Evolutionary conservation across 352 stramenopile genomes (phyloP).

Genomic region (Phytophthora vignae): DNA sequence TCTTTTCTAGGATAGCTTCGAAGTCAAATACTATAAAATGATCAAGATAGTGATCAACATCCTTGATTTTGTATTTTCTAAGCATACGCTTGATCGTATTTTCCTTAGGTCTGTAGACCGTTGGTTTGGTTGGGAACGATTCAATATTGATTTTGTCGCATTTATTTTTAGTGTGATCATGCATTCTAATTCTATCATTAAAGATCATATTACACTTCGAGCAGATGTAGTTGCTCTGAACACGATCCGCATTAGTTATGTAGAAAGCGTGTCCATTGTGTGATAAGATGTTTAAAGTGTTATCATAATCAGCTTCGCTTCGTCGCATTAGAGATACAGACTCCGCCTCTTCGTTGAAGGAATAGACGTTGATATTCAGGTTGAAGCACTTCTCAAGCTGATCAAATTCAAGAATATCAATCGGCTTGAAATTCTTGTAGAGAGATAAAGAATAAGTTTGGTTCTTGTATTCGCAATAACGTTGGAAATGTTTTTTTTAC

Average conservation of each 20-base stretch:
- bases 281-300: constrained; percentile 12
- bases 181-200: constrained; percentile 12
- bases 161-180: constrained; percentile 30
- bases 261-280: constrained; percentile 38
- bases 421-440: constrained; percentile 16
- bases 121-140: constrained; percentile 18
- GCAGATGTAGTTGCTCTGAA: constrained; percentile 23
- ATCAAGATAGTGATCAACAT: constrained; percentile 24
- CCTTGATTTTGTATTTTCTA: constrained; percentile 11
- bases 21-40: constrained; percentile 35
- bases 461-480: not conserved
- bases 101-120: not conserved
- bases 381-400: constrained; percentile 21
- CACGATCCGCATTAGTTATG: constrained; percentile 24
- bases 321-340: constrained; percentile 8
- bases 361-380: constrained; percentile 18
- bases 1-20: constrained; percentile 6
- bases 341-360: not conserved
- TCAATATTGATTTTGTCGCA: constrained; percentile 26
- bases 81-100: constrained; percentile 8
- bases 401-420: constrained; percentile 27
- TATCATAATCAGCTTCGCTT: not conserved
- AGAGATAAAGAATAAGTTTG: not conserved
- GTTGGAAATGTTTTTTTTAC: not conserved
- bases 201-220: constrained; percentile 24